Conservation (phyloP, 202 grass and related monocot genomes). For the Dendrocalamus latiflorus region DNA sequence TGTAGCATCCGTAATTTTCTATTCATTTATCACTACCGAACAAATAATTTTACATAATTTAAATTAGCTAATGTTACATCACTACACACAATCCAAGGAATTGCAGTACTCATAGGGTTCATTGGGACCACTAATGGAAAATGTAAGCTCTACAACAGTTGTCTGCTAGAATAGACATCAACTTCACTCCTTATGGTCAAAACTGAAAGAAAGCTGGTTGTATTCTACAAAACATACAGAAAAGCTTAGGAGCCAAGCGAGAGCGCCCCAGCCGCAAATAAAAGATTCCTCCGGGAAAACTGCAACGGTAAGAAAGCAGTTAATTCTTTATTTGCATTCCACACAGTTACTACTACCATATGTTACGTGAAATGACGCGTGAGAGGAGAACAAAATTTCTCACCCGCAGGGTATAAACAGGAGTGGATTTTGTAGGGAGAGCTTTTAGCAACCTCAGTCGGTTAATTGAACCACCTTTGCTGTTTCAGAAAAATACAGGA, state of each 20-base stretch:
- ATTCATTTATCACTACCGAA: background rate
- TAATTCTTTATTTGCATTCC: background rate
- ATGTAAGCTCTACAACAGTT: background rate
- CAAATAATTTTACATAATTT: slow-evolving; percentile 1
- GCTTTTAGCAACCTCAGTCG: slow-evolving; percentile 68
- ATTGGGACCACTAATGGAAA: background rate
- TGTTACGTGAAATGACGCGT: background rate
- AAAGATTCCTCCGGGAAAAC: slow-evolving; percentile 94
- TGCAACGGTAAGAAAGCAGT: slow-evolving; percentile 26
- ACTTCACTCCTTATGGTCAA: background rate
- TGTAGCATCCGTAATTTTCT: background rate
- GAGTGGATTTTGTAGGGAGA: slow-evolving; percentile 86
- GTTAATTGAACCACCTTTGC: slow-evolving; percentile 59
- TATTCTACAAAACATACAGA: slow-evolving; percentile 28
- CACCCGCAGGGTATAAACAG: slow-evolving; percentile 80
- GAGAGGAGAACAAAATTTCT: slow-evolving; percentile 19
- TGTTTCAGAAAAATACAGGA: slow-evolving; percentile 24
- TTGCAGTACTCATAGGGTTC: background rate
- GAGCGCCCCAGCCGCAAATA: slow-evolving; percentile 79
- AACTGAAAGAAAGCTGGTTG: slow-evolving; percentile 4
- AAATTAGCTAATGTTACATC: slow-evolving; percentile 18
- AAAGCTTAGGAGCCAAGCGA: slow-evolving; percentile 33
- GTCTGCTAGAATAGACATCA: background rate
- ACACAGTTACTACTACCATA: background rate
- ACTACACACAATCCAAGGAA: background rate